Evolutionary conservation across 768 basidiomycete species (phyloP).

Genomic region (Boletellus ananiceps): DNA sequence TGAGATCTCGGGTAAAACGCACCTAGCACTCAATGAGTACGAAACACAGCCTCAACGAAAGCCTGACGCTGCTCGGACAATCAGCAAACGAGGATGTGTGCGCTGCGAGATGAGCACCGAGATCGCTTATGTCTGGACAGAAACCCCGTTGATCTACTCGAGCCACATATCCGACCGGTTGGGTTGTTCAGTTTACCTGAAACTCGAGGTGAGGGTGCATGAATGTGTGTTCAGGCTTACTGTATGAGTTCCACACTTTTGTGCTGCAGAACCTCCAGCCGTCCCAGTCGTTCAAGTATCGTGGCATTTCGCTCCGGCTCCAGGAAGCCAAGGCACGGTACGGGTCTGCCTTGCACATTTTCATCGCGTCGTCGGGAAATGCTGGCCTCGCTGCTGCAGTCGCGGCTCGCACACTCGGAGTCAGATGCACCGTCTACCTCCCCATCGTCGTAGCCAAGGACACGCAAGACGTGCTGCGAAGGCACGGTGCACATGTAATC

Average conservation of each 20-base stretch:
- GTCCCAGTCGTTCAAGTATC: constrained; percentile 71
- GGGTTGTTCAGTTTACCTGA: constrained; percentile 56
- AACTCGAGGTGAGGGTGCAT: constrained; percentile 55
- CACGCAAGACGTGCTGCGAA: constrained; percentile 47
- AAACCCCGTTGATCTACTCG: constrained; percentile 66
- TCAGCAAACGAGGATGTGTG: too few species aligned
- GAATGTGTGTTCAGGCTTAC: too few species aligned
- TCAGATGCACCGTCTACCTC: constrained; percentile 65
- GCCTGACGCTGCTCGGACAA: too few species aligned
- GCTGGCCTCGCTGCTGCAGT: constrained; percentile 71
- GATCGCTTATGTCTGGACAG: constrained; percentile 40
- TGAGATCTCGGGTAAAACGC: too few species aligned
- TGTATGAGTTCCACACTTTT: not conserved
- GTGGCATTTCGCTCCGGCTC: constrained; percentile 63
- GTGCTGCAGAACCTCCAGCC: constrained; percentile 61
- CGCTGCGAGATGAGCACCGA: not conserved
- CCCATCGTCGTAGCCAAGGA: constrained; percentile 48
- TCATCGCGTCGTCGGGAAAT: constrained; percentile 77
- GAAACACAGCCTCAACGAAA: too few species aligned
- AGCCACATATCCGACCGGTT: constrained; percentile 49
- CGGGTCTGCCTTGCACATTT: constrained; percentile 53
- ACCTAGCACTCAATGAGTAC: too few species aligned
- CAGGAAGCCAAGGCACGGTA: constrained; percentile 45
- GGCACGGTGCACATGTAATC: constrained; percentile 55
- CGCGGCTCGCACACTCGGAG: constrained; percentile 48